Evolutionary conservation across 2,329 filamentous ascomycete genomes (phyloP), one percentile per base, ranked within the genome.

Genomic region (Paraphoma sp.): DNA sequence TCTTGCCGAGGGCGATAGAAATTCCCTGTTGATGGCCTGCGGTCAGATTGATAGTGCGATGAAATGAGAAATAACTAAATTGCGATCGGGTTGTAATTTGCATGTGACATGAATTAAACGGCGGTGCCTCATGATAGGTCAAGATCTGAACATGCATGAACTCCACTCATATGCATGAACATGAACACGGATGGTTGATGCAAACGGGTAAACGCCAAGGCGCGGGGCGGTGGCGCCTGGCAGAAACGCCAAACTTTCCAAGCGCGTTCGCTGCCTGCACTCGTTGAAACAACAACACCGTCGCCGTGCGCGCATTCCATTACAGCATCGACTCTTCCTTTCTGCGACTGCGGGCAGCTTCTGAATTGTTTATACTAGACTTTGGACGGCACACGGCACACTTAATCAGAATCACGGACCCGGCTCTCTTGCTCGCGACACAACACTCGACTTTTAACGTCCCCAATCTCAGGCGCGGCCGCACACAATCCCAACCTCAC

Each of bases 181-280:
- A 55, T 58, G 46, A 11, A 29, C n/a, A n/a, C 33, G n/a, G 33
- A 11, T 2, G 33, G 40, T 17, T 31, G 42, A 52, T 52, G 18
- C 43, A 31, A 41, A 41, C 18, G 30, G 23, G 31, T 17, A 31
- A 58, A 50, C 51, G 69, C 67, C 66, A 68, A 68, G 69, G 40
- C 29, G 38, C 47, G 47, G 17, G 36, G 44, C 29, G 44, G 44
- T 30, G 14, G 12, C 7, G 28, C 4, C 33, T 38, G 49, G 44
- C 51, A 53, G 48, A 61, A 60, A 69, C 68, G 67, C 65, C 65
- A 64, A 73, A 72, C 65, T 73, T 71, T 74, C 68, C 65, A 59
- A 64, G 72, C 66, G 70, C 70, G 65, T 68, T 54, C 53, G 54
- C 31, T 52, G 14, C 10, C 10, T 36, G 9, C 33, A 14, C 9